Percentiles rank a stretch among this genome's conserved stretches.
Conservation (phyloP, 768 basidiomycete species). For the Termitomyces titanicus region DNA sequence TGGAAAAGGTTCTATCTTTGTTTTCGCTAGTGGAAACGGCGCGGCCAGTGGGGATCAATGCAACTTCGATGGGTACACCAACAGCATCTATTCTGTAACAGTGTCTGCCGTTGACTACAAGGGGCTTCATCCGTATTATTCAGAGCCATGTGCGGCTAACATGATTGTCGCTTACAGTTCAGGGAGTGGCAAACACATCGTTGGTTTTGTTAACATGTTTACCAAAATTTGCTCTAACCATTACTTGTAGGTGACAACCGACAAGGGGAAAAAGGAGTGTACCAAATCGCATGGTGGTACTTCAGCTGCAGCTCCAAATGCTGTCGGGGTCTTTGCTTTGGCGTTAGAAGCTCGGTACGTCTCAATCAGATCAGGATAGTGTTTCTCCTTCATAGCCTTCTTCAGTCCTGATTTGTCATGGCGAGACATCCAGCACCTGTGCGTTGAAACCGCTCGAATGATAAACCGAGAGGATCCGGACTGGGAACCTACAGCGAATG, state of each 20-base stretch:
- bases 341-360: constrained; percentile 80
- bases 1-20: constrained; percentile 91
- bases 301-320: constrained; percentile 96
- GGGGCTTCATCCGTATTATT: constrained; percentile 94
- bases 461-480: constrained; percentile 91
- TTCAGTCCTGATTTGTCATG: constrained; percentile 88
- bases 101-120: constrained; percentile 94
- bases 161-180: constrained; percentile 96
- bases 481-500: constrained; percentile 81
- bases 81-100: constrained; percentile 94
- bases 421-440: constrained; percentile 93
- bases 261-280: constrained; percentile 83
- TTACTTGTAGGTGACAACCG: constrained; percentile 78
- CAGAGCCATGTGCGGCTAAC: constrained; percentile 96
- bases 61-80: constrained; percentile 99
- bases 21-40: constrained; percentile 97
- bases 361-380: not conserved
- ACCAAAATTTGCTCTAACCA: constrained; percentile 12
- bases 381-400: constrained; percentile 3
- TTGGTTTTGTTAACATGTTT: constrained; percentile 37
- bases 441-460: constrained; percentile 67
- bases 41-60: constrained; percentile 91
- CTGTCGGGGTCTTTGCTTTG: constrained; percentile 89
- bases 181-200: constrained; percentile 90
- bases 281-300: constrained; percentile 88